These are phyloP conservation scores for Boletus barrowsii DNA, from an alignment of 768 basidiomycete species.

Conservation along the genomic window DNA sequence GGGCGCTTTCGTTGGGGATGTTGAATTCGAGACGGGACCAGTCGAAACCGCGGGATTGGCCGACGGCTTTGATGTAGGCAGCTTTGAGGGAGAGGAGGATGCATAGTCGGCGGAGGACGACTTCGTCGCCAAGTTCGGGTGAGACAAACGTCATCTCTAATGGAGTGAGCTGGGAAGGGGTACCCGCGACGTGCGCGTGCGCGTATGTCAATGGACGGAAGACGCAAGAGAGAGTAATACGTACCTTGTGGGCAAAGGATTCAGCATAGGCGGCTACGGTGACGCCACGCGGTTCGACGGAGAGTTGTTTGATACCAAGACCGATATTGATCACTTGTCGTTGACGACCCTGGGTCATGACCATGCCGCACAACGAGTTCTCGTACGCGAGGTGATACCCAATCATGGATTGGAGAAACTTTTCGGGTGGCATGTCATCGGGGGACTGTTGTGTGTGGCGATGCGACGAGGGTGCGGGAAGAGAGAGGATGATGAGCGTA, in stretches of 20 bases:
- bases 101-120: constrained; percentile 69
- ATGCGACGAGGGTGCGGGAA: neutral
- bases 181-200: neutral
- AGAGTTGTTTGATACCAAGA: constrained; percentile 69
- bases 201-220: neutral
- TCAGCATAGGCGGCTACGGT: constrained; percentile 64
- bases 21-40: constrained; percentile 81
- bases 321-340: constrained; percentile 80
- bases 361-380: constrained; percentile 75
- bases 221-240: neutral
- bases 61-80: constrained; percentile 81
- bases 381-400: constrained; percentile 73
- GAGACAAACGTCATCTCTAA: constrained; percentile 53
- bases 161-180: constrained; percentile 35
- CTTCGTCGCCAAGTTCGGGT: constrained; percentile 54
- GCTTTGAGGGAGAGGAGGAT: constrained; percentile 78
- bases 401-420: constrained; percentile 70
- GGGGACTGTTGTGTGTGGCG: constrained; percentile 36
- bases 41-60: constrained; percentile 78
- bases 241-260: constrained; percentile 72
- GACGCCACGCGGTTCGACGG: constrained; percentile 58
- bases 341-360: constrained; percentile 76
- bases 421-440: constrained; percentile 61
- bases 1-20: constrained; percentile 57
- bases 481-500: constrained; percentile 1